Conservation (phyloP, 2,329 filamentous ascomycete genomes). For the Nothopassalora personata region DNA sequence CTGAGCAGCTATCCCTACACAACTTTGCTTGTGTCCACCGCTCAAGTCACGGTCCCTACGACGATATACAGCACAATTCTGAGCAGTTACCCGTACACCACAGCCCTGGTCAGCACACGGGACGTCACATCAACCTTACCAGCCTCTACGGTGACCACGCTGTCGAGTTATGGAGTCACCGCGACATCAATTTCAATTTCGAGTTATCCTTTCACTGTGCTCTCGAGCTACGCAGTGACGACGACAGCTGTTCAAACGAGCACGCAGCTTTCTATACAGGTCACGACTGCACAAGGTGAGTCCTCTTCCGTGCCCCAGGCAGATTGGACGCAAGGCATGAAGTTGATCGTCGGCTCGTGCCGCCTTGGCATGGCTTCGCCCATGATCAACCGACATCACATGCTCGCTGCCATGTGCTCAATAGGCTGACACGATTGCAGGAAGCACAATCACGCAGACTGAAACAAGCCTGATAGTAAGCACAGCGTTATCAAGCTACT, state of each 20-base stretch:
- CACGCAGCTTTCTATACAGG: neutral
- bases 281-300: neutral
- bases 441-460: constrained; percentile 1
- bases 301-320: neutral
- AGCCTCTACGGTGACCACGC: neutral
- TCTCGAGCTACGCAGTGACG: neutral
- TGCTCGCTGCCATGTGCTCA: neutral
- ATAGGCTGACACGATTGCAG: neutral
- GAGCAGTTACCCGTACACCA: neutral
- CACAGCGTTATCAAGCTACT: neutral
- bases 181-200: neutral
- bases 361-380: neutral
- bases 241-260: neutral
- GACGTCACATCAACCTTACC: neutral
- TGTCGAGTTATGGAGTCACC: neutral
- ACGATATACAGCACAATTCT: neutral
- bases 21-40: neutral
- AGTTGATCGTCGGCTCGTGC: neutral
- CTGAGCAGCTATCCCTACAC: neutral
- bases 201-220: neutral
- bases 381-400: neutral
- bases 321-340: neutral
- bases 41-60: neutral
- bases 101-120: neutral
- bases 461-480: neutral